Evolutionary conservation across 306 rosid species (phyloP).

Genomic region (Acmispon strigosus): DNA sequence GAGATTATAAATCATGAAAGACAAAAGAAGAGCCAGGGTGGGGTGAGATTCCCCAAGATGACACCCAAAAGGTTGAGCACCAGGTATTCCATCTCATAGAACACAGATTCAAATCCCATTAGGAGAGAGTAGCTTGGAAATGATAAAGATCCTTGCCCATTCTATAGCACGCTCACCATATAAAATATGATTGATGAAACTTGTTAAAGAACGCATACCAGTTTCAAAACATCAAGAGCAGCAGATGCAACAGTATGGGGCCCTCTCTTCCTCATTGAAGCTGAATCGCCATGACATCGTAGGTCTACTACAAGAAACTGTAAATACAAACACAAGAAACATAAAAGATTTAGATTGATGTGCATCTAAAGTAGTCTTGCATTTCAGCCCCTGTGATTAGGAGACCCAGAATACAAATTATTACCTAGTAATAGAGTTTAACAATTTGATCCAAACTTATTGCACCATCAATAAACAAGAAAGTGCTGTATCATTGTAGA

Average conservation of each 20-base stretch:
- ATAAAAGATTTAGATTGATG: constrained; percentile 15
- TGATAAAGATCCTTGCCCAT: background rate
- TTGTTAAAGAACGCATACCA: constrained; percentile 37
- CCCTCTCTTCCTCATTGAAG: constrained; percentile 57
- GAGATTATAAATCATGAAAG: background rate
- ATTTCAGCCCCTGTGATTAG: background rate
- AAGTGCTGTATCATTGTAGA: background rate
- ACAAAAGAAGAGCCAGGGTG: constrained; percentile 5
- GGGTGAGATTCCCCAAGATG: background rate
- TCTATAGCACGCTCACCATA: background rate
- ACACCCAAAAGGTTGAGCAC: background rate
- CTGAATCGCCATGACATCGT: constrained; percentile 92
- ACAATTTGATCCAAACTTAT: background rate
- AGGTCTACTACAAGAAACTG: constrained; percentile 89
- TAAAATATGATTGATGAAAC: background rate
- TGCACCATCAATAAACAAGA: constrained; percentile 14
- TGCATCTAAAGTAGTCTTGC: background rate
- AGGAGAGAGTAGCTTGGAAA: background rate
- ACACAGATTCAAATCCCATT: background rate
- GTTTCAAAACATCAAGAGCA: constrained; percentile 86
- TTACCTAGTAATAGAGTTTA: constrained; percentile 2
- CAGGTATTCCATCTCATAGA: constrained; percentile 3
- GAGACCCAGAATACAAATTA: background rate
- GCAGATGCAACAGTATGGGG: constrained; percentile 78
- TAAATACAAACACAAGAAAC: constrained; percentile 9